Base-by-base conservation (phyloP, 352 stramenopile genomes). In the Phytophthora fragariae region DNA sequence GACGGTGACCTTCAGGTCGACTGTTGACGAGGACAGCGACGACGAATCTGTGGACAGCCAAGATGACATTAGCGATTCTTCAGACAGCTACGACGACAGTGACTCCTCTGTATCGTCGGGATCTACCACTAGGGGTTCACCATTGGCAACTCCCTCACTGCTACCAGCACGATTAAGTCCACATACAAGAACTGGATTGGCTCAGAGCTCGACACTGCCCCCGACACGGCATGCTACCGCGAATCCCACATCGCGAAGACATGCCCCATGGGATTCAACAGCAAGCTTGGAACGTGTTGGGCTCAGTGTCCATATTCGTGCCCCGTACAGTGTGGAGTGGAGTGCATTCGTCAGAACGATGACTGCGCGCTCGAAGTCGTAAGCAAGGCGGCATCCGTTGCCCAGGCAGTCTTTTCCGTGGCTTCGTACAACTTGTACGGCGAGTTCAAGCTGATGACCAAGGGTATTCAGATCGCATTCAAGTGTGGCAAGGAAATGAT, bases 331-430 rank as follows among this genome's bases (percentile, higher is more conserved):
- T 87, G 80, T 62, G 80, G 77, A 56, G 67, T 83, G 46, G 77
- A 85, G 54, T 87, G 80, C 31, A 75, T 87, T 21, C 75, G 77
- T 9, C 80, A 87, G 60, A 85, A 80, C 14, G 73, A 77, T n/a
- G 72, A 85, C 59, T 87, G 80, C 37, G 68, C 57, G 10, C 61
- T 79, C 21, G 77, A 75, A 50, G 52, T 87, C 9, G 41, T 85
- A 8, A 80, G 37, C 41, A 82, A 85, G 33, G 52, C 82, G 52
- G 65, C 63, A 24, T 55, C 46, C 14, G 72, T 81, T 5, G 76
- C 44, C 6, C 68, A 79, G 49, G 54, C 69, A 11, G 72, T 57
- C n/a, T 46, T 82, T n/a, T 77, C 72, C 12, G 10, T 79, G 10
- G 72, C 76, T 58, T 33, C 68, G 11, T 65, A 72, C 24, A 67